A percentile compares a stretch with the other conserved stretches of the same genome.
Evolutionary conservation across 129 eudicot genomes (phyloP).

Genomic region (Artemisia argyi): DNA sequence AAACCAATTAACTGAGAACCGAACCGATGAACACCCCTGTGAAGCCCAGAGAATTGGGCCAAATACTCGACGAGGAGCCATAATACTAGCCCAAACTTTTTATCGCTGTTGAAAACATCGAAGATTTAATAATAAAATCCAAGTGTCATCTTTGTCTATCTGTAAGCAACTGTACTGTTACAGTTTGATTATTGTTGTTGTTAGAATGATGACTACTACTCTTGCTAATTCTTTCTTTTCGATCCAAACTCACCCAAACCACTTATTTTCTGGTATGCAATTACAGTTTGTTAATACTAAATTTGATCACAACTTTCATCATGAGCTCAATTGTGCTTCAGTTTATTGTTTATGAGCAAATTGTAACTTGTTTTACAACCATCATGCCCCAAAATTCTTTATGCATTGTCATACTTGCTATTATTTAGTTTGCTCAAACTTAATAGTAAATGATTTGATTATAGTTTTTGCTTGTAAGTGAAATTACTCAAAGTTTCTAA

Average conservation of each 20-base stretch:
- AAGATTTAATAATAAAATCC: conserved; percentile 14
- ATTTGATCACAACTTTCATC: conserved; percentile 4
- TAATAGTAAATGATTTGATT: not conserved
- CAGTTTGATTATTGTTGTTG: conserved; percentile 5
- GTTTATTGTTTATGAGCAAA: not conserved
- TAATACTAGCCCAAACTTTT: not conserved
- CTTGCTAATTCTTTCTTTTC: conserved; percentile 43
- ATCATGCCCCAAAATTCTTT: conserved; percentile 1
- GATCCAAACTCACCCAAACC: conserved; percentile 24
- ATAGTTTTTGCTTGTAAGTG: not conserved
- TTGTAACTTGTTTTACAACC: conserved; percentile 11
- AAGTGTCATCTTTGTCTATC: conserved; percentile 16
- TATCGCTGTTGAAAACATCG: conserved; percentile 9
- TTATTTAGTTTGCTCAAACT: conserved; percentile 8
- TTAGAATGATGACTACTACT: conserved; percentile 30
- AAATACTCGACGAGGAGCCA: not conserved
- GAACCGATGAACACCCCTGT: too few species aligned
- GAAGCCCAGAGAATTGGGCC: conserved; percentile 11
- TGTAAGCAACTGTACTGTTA: not conserved
- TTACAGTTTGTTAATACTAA: conserved; percentile 9
- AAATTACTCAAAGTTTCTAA: not conserved
- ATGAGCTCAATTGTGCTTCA: not conserved
- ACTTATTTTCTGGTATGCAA: conserved; percentile 33
- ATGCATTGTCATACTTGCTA: not conserved
- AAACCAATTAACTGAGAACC: too few species aligned